phyloP scores from a whole-genome alignment of 129 eudicot genomes.

The Gnaphalium uliginosum region DNA sequence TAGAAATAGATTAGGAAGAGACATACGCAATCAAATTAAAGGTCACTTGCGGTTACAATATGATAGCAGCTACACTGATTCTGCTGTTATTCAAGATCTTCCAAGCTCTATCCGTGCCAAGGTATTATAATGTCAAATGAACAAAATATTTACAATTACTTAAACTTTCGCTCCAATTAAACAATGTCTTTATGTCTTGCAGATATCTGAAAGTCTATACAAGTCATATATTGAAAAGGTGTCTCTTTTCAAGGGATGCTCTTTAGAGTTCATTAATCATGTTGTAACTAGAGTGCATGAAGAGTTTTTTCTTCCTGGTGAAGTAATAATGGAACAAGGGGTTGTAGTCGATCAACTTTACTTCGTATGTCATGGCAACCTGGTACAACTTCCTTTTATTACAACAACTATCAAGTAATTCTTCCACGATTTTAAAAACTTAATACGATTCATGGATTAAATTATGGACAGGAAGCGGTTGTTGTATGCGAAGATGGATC shows the following conservation, averaged over 20 bases:
- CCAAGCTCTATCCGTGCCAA: constrained; percentile 4
- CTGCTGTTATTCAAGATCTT: constrained; percentile 6
- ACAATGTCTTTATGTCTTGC: constrained; percentile 9
- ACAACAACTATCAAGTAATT: background rate
- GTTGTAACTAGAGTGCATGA: constrained; percentile 71
- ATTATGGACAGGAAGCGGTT: constrained; percentile 69
- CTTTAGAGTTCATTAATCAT: constrained; percentile 67
- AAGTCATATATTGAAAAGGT: constrained; percentile 46
- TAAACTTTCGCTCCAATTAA: background rate
- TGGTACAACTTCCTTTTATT: constrained; percentile 39
- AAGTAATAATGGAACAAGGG: constrained; percentile 75
- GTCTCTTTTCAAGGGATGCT: constrained; percentile 69
- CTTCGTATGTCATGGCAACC: constrained; percentile 60
- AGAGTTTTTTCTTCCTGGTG: constrained; percentile 81
- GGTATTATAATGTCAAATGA: background rate
- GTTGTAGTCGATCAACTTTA: constrained; percentile 73
- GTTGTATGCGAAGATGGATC: constrained; percentile 63
- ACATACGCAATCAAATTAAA: constrained; percentile 1
- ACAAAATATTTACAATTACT: background rate
- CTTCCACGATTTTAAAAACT: too few species aligned
- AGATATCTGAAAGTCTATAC: constrained; percentile 61
- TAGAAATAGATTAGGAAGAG: constrained; percentile 53
- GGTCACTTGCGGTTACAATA: background rate
- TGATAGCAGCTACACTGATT: constrained; percentile 1
- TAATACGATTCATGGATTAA: background rate